Evolutionary conservation across 495 filamentous ascomycete genomes (phyloP).

Genomic region (Aspergillus saccharolyticus): DNA sequence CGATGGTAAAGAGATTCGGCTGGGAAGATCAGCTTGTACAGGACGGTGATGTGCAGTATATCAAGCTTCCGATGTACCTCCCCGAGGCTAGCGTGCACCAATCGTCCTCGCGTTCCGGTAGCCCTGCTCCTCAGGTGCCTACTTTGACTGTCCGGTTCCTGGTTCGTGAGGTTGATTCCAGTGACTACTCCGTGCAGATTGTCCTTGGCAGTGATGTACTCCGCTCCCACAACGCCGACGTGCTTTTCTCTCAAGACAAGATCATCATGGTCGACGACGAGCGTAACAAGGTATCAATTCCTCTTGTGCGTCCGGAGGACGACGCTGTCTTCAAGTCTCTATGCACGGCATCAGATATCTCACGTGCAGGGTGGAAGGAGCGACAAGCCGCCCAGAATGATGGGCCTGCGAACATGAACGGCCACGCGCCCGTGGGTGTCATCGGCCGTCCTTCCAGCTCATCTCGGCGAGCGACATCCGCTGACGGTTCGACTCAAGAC

Average conservation of each 20-base stretch:
- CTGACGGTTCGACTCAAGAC: constrained; percentile 22
- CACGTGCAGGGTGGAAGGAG: constrained; percentile 9
- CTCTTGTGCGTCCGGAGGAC: constrained; percentile 89
- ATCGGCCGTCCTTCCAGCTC: constrained; percentile 23
- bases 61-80: constrained; percentile 78
- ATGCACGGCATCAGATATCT: constrained; percentile 48
- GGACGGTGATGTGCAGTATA: constrained; percentile 57
- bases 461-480: constrained; percentile 18
- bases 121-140: constrained; percentile 75
- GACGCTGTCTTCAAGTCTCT: constrained; percentile 74
- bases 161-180: constrained; percentile 52
- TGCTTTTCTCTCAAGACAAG: constrained; percentile 85
- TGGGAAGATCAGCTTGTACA: constrained; percentile 61
- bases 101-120: constrained; percentile 64
- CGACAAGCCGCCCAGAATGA: constrained; percentile 1
- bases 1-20: constrained; percentile 66
- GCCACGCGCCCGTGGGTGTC: constrained; percentile 22
- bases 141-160: constrained; percentile 71
- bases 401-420: constrained; percentile 16
- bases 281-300: constrained; percentile 82
- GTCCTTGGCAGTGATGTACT: constrained; percentile 85
- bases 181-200: constrained; percentile 61
- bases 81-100: constrained; percentile 83
- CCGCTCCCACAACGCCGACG: constrained; percentile 80
- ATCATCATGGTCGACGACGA: constrained; percentile 84